phyloP scores from a whole-genome alignment of 345 rosid species.

The Eucalyptus marginata region DNA sequence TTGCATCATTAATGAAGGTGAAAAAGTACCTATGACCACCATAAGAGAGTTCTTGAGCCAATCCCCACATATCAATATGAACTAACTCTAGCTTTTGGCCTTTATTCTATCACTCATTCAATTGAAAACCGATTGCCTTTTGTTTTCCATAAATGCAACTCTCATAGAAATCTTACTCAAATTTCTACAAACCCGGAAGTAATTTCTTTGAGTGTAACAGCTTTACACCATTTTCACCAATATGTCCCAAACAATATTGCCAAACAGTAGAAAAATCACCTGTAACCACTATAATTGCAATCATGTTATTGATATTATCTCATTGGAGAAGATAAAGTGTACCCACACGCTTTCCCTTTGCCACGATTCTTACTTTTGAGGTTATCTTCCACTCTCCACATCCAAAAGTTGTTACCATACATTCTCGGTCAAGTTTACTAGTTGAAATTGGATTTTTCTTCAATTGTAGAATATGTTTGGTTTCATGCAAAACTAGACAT shows the following conservation, averaged over 20 bases:
- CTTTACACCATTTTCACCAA: background rate
- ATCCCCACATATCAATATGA: background rate
- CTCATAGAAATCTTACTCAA: background rate
- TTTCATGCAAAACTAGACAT: too few relatives aligned
- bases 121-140: fast-evolving
- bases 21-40: background rate
- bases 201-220: background rate
- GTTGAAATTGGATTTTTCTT: background rate
- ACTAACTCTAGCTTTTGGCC: too few relatives aligned
- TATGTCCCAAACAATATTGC: too few relatives aligned
- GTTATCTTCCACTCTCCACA: too few relatives aligned
- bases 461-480: background rate
- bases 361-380: too few relatives aligned
- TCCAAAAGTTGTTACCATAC: background rate
- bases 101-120: fast-evolving
- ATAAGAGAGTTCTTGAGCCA: background rate
- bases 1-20: background rate
- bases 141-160: too few relatives aligned
- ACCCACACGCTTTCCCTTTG: fast-evolving
- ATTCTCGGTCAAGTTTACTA: background rate
- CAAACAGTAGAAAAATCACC: background rate
- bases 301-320: background rate
- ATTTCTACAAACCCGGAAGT: fast-evolving
- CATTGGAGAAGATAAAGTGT: background rate
- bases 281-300: fast-evolving